Evolutionary conservation across 805 yeast species (phyloP), one percentile per base, ranked within the genome.

Genomic region (Ogataea thermomethanolica): DNA sequence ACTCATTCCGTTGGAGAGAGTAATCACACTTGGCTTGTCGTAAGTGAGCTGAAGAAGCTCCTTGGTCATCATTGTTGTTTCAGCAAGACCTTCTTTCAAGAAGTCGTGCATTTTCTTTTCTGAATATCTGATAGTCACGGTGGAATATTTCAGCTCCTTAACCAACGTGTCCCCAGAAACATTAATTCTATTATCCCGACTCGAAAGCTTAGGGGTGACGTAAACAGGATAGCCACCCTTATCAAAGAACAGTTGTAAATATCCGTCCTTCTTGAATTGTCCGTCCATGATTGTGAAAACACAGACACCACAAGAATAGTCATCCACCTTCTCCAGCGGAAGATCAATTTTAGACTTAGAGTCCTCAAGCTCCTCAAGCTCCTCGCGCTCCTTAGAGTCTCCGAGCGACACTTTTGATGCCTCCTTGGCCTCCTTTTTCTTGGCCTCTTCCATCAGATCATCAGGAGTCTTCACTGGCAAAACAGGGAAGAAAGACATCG

Each of bases 401-500:
- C 26, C 63, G 41, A 17, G 20, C 20, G 20, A 17, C 5, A 4
- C 20, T 17, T 17, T 17, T 17, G 20, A 17, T 3, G 62, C 64
- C 41, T 69, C 69, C 25, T 61, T 51, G 24, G 50, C 58, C 30
- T 49, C 64, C 28, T 59, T 65, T 24, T 59, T 34, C 22, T 37
- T 34, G 26, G 44, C 40, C 31, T 44, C 42, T 7, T 37, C 89
- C 43, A 67, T 70, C 29, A 77, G 67, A 49, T 88, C 96, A 39
- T 79, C 82, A 30, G 88, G 79, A 26, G 87, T 76, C 67, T 80
- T 70, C n/a, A 90, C 83, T 7, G 90, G 87, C 38, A 84, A 61
- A 9, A 82, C 65, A 24, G 99, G 99, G 65, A 79, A 90, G 70
- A 91, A 93, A 2, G 95, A 76, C 41, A 85, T 66, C 4, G 78